Evolutionary conservation across 164 flowering plant genomes (phyloP), one percentile per base, ranked within the genome.

Genomic region (Santalum album): DNA sequence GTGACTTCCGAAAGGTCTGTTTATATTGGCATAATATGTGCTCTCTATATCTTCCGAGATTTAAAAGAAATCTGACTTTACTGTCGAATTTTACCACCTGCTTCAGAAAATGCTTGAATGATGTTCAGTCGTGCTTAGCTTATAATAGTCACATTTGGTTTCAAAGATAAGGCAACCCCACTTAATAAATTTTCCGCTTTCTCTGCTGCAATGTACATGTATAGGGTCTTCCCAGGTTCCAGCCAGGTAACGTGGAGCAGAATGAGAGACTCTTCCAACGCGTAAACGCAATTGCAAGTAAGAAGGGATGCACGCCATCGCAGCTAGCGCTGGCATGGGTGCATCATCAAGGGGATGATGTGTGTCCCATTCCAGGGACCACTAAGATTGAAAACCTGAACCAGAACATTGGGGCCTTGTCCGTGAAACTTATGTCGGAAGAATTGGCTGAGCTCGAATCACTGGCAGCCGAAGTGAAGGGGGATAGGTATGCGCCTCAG

Each of bases 371-470:
- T 39, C 77, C 71, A 0, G 74, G 79, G 23, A 75, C 76, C 25
- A 75, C 74, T 35, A 72, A 75, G 58, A 45, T 75, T 38, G 68
- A 65, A 25, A 75, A 75, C 25, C 25, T 75, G 40, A 64, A 75
- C 46, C 73, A 72, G 60, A 75, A 75, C 62, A 64, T 75, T 34
- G 74, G 63, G 44, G 70, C 76, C 27, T 43, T 75, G 34, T 51
- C 71, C 7, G 60, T 71, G 10, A 69, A 69, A 27, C 61, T 75
- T 12, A 53, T 66, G 18, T 59, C 62, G 0, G 69, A 72, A 51
- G 77, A 75, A 54, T 40, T 75, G 72, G 67, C 72, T n/a, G 75
- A 74, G 54, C 76, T 74, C 9, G 76, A 77, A 50, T 51, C 53
- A 38, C 65, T 71, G 2, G 63, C 32, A 2, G 68, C 68, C 59